Evolutionary conservation across 2,329 filamentous ascomycete species (phyloP).

Genomic region (Trichoderma cornu-damae): DNA sequence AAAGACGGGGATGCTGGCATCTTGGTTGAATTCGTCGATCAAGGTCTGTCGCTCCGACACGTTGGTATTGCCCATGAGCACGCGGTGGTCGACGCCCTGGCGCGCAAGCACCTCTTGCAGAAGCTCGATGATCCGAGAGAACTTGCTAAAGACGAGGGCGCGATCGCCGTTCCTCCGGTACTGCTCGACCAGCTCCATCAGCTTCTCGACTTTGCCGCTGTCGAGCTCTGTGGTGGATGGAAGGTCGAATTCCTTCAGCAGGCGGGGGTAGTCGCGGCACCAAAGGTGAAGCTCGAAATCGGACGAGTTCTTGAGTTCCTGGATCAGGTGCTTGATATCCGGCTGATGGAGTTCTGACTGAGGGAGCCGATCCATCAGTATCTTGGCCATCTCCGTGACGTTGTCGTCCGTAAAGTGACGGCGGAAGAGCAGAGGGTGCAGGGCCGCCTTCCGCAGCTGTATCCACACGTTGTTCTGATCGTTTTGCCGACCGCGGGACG

Average conservation of each 20-base stretch:
- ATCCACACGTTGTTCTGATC: slow-evolving; percentile 72
- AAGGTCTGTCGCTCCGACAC: slow-evolving; percentile 80
- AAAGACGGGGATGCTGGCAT: slow-evolving; percentile 78
- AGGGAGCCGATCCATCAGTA: slow-evolving; percentile 65
- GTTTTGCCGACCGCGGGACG: slow-evolving; percentile 41
- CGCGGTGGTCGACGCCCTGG: slow-evolving; percentile 68
- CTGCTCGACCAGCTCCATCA: slow-evolving; percentile 65
- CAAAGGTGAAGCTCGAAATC: slow-evolving; percentile 63
- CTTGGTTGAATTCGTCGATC: slow-evolving; percentile 78
- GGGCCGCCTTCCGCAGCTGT: slow-evolving; percentile 84
- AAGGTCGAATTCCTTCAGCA: slow-evolving; percentile 51
- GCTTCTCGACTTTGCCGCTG: slow-evolving; percentile 78
- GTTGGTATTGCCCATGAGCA: slow-evolving; percentile 79
- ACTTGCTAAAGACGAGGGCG: slow-evolving; percentile 87
- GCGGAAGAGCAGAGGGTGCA: slow-evolving; percentile 85
- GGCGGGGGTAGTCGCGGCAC: slow-evolving; percentile 54
- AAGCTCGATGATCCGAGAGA: slow-evolving; percentile 86
- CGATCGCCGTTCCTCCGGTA: slow-evolving; percentile 81
- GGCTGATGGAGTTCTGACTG: slow-evolving; percentile 50
- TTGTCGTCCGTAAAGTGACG: slow-evolving; percentile 70
- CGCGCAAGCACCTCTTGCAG: slow-evolving; percentile 75
- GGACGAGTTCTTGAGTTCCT: slow-evolving; percentile 53
- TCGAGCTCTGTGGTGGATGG: slow-evolving; percentile 51
- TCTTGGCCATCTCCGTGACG: slow-evolving; percentile 70
- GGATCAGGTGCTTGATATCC: slow-evolving; percentile 47